Percentiles rank a stretch among this genome's conserved stretches.
phyloP scores from a whole-genome alignment of 2,329 filamentous ascomycete genomes.

The Aureobasidium sp. region DNA sequence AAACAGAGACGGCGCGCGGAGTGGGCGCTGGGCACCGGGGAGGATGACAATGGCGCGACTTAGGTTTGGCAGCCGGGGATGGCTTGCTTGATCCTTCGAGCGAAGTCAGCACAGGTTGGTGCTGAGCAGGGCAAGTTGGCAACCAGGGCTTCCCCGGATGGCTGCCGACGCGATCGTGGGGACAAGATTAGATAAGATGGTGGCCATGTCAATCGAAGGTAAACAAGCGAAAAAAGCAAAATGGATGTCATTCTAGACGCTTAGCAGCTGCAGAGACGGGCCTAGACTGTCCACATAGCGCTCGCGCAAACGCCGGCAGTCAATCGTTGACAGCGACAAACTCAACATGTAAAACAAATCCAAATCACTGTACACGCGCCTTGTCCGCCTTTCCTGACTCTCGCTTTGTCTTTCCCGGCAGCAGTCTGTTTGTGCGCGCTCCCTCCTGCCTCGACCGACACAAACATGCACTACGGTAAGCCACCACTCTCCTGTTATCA shows the following conservation, averaged over 20 bases:
- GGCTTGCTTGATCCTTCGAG: background rate
- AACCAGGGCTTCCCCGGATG: background rate
- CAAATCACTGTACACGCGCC: background rate
- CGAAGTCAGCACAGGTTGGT: background rate
- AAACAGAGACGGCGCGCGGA: background rate
- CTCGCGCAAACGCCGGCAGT: background rate
- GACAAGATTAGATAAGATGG: slow-evolving; percentile 5
- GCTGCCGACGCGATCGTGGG: background rate
- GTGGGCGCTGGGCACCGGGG: background rate
- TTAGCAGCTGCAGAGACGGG: background rate
- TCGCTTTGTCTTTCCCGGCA: background rate
- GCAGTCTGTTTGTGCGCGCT: background rate
- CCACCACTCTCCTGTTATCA: background rate
- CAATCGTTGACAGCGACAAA: background rate
- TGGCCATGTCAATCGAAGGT: background rate
- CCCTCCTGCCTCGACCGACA: background rate
- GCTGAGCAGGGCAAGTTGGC: background rate
- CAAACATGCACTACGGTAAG: slow-evolving; percentile 23
- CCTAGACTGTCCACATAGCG: background rate
- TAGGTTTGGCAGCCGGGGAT: background rate
- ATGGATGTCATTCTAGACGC: background rate
- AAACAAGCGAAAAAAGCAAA: background rate
- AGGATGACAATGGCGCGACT: slow-evolving; percentile 10
- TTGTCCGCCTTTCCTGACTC: background rate
- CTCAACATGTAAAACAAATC: slow-evolving; percentile 8